Evolutionary conservation across 805 yeast genomes (phyloP).

Genomic region (Lachancea fermentati): DNA sequence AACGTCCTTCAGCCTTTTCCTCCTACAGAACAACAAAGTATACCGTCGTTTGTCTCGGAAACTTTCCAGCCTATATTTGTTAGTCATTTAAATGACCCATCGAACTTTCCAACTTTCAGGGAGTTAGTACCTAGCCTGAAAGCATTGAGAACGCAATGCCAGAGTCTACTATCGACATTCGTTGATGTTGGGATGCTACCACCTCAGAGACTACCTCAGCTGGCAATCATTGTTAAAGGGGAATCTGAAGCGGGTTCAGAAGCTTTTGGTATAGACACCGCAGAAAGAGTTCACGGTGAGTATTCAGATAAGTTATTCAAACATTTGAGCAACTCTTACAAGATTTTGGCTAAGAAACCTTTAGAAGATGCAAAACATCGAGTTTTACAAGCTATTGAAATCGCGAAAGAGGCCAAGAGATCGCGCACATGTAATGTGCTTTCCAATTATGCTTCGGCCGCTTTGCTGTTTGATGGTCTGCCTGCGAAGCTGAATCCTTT

Average conservation of each 20-base stretch:
- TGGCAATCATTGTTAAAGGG: conserved; percentile 90
- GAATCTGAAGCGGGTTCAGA: conserved; percentile 91
- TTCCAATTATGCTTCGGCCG: conserved; percentile 74
- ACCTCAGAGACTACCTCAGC: conserved; percentile 63
- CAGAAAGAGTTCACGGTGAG: conserved; percentile 61
- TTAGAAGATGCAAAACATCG: conserved; percentile 75
- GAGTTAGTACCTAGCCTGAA: conserved; percentile 84
- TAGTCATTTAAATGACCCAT: conserved; percentile 29
- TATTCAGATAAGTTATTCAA: conserved; percentile 61
- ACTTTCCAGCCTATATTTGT: conserved; percentile 35
- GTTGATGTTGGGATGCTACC: conserved; percentile 71
- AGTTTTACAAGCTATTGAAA: conserved; percentile 58
- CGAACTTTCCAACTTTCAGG: conserved; percentile 47
- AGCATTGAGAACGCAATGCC: conserved; percentile 81
- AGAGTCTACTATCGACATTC: conserved; percentile 73
- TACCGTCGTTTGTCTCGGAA: conserved; percentile 29
- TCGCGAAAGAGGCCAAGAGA: conserved; percentile 49
- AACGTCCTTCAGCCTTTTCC: conserved; percentile 15
- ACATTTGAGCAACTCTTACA: conserved; percentile 58
- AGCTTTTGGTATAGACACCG: conserved; percentile 78
- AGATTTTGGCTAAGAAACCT: conserved; percentile 64
- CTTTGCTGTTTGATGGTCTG: conserved; percentile 52
- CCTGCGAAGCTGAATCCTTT: conserved; percentile 87
- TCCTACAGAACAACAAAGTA: conserved; percentile 9
- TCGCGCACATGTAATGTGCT: conserved; percentile 55